These are phyloP conservation scores for Amaranthus cruentus DNA, from an alignment of 148 eudicot genomes.

Conservation along the genomic window DNA sequence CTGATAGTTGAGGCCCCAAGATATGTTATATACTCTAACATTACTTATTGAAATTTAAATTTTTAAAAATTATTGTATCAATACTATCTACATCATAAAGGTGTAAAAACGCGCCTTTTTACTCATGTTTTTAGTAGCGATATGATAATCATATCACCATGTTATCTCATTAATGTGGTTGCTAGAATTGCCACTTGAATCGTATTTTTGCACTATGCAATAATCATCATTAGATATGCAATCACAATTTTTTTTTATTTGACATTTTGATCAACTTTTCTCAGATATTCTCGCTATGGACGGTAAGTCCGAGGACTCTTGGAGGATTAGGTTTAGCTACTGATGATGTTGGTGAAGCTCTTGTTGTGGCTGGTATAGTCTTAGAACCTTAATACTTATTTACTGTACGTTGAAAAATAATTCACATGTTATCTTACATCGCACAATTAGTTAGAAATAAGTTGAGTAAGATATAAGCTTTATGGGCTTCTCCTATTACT, in stretches of 20 bases:
- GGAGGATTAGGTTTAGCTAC: conserved; percentile 57
- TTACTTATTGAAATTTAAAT: no score
- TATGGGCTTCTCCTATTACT: no score
- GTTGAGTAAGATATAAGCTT: neutral
- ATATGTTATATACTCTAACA: no score
- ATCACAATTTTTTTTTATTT: neutral
- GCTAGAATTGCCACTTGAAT: neutral
- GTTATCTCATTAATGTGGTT: no score
- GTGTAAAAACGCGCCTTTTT: no score
- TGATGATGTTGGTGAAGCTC: conserved; percentile 60
- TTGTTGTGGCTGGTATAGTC: conserved; percentile 52
- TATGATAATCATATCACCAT: no score
- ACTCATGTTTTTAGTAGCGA: no score
- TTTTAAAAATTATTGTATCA: no score
- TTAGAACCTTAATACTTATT: neutral
- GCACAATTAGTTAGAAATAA: neutral
- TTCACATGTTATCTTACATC: no score
- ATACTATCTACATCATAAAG: no score
- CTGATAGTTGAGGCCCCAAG: no score
- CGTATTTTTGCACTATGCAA: neutral
- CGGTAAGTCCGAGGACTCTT: conserved; percentile 43
- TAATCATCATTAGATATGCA: neutral
- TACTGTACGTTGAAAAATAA: no score
- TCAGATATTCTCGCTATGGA: conserved; percentile 73
- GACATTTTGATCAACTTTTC: neutral